Percentiles rank a stretch among this genome's conserved stretches.
These are phyloP conservation scores for Geotrichum restrictum DNA, from an alignment of 1,139 yeast species.

Conservation along the genomic window DNA sequence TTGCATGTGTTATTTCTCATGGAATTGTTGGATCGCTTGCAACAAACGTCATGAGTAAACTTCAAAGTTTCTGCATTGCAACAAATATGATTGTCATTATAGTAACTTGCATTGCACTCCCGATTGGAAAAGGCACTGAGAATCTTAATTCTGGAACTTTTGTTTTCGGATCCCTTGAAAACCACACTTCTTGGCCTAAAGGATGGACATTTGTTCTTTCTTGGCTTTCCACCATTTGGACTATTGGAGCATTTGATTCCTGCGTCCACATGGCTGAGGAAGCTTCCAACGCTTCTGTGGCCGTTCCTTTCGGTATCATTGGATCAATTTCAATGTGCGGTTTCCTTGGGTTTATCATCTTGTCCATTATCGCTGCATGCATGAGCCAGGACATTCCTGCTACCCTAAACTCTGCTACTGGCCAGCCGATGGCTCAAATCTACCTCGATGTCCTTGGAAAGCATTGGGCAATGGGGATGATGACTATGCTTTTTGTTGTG, in stretches of 20 bases:
- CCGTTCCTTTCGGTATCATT: slow-evolving; percentile 66
- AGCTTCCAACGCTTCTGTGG: slow-evolving; percentile 58
- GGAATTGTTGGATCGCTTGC: slow-evolving; percentile 48
- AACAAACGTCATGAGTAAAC: slow-evolving; percentile 50
- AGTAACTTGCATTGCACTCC: slow-evolving; percentile 63
- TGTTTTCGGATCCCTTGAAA: slow-evolving; percentile 56
- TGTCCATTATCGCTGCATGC: slow-evolving; percentile 54
- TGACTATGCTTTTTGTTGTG: slow-evolving; percentile 32
- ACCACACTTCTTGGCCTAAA: slow-evolving; percentile 54
- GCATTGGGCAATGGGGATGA: slow-evolving; percentile 52
- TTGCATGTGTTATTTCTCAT: slow-evolving; percentile 49
- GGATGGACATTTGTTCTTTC: slow-evolving; percentile 66
- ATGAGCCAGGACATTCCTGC: slow-evolving; percentile 49
- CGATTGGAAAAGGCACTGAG: slow-evolving; percentile 34
- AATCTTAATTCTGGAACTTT: slow-evolving; percentile 39
- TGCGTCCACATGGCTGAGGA: slow-evolving; percentile 71
- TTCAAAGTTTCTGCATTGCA: slow-evolving; percentile 58
- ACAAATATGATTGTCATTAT: slow-evolving; percentile 54
- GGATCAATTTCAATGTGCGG: slow-evolving; percentile 56
- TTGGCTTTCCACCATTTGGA: slow-evolving; percentile 57
- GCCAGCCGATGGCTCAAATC: slow-evolving; percentile 53
- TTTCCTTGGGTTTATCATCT: slow-evolving; percentile 56
- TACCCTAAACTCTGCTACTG: slow-evolving; percentile 36
- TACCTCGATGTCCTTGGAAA: slow-evolving; percentile 63
- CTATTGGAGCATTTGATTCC: slow-evolving; percentile 55